phyloP scores from a whole-genome alignment of 768 basidiomycete species.

The Russula emetica region DNA sequence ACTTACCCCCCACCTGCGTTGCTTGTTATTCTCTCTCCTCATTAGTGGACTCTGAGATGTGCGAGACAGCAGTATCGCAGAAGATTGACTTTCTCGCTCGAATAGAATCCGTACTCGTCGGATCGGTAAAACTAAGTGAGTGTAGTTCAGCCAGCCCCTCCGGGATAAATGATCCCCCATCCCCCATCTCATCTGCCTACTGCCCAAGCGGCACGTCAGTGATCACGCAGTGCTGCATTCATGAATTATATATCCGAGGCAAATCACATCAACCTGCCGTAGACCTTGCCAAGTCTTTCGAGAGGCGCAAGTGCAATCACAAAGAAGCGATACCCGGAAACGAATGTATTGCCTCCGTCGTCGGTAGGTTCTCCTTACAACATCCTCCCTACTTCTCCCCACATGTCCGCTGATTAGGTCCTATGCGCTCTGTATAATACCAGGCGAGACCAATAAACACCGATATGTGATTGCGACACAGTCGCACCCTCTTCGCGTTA shows the following conservation, averaged over 20 bases:
- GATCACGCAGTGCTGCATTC: conserved; percentile 98
- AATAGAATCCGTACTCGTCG: conserved; percentile 73
- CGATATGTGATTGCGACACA: conserved; percentile 89
- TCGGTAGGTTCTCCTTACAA: conserved; percentile 52
- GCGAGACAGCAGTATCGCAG: conserved; percentile 58
- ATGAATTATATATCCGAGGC: conserved; percentile 86
- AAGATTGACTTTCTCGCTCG: conserved; percentile 78
- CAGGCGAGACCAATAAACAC: conserved; percentile 84
- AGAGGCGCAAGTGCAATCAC: conserved; percentile 93
- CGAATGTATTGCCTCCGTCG: conserved; percentile 75
- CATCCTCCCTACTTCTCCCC: not conserved
- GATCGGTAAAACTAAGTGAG: conserved; percentile 88
- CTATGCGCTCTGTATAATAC: not conserved
- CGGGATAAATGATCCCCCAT: no score
- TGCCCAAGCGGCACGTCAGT: conserved; percentile 58
- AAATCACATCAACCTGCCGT: conserved; percentile 66
- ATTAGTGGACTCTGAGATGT: conserved; percentile 82
- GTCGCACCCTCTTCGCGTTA: conserved; percentile 62
- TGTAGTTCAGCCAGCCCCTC: conserved; percentile 20
- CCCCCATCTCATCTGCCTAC: conserved; percentile 24
- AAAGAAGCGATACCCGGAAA: conserved; percentile 78
- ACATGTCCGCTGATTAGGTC: not conserved
- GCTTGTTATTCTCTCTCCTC: conserved; percentile 22
- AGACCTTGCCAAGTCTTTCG: conserved; percentile 89
- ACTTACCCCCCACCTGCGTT: no score